Evolutionary conservation across 1,139 yeast species (phyloP).

Genomic region (Suhomyces bribrorum): DNA sequence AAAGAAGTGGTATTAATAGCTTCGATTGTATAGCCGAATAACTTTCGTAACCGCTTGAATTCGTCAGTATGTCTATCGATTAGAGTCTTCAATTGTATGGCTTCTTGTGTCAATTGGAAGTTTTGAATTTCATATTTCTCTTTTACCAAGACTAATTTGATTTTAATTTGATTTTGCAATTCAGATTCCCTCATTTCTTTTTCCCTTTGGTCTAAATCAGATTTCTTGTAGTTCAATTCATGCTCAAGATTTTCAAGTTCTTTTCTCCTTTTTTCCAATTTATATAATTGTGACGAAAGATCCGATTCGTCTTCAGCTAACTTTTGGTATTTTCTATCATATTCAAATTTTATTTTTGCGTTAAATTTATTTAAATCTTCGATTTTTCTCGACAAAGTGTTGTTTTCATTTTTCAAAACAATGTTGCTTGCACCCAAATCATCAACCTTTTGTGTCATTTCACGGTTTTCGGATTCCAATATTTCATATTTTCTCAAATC

Average conservation of each 20-base stretch:
- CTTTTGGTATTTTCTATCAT: background rate
- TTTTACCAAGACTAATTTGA: slow-evolving; percentile 12
- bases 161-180: slow-evolving; percentile 4
- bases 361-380: background rate
- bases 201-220: slow-evolving; percentile 12
- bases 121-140: slow-evolving; percentile 13
- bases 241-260: slow-evolving; percentile 8
- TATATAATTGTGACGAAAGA: background rate
- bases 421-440: background rate
- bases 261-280: slow-evolving; percentile 5
- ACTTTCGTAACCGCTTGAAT: slow-evolving; percentile 10
- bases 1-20: slow-evolving; percentile 1
- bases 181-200: slow-evolving; percentile 7
- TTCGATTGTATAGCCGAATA: slow-evolving; percentile 6
- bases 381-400: background rate
- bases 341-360: background rate
- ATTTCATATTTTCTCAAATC: background rate
- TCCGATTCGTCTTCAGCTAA: slow-evolving; percentile 2
- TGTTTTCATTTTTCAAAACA: background rate
- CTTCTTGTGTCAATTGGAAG: slow-evolving; percentile 14
- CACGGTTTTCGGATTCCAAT: background rate
- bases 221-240: slow-evolving; percentile 8
- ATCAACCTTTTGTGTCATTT: background rate
- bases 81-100: slow-evolving; percentile 11
- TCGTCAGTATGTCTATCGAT: slow-evolving; percentile 14